Evolutionary conservation across 805 yeast genomes (phyloP).

Genomic region (Hanseniaspora meyeri): DNA sequence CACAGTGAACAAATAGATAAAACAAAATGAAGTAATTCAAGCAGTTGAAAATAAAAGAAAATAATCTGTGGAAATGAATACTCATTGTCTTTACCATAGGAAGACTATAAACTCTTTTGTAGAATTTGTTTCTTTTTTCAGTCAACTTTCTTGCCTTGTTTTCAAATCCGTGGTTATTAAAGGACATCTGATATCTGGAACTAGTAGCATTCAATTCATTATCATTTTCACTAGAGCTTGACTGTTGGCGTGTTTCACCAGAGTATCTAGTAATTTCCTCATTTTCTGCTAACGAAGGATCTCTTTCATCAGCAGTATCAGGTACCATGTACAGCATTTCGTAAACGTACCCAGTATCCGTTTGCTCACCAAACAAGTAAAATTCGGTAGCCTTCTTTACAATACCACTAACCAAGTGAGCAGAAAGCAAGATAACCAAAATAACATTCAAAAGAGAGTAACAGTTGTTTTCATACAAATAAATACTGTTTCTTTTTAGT

Average conservation of each 20-base stretch:
- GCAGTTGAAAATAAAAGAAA: conserved; percentile 33
- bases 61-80: conserved; percentile 20
- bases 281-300: neutral
- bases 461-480: conserved; percentile 62
- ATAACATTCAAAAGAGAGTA: conserved; percentile 56
- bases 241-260: conserved; percentile 20
- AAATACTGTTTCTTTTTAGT: conserved; percentile 34
- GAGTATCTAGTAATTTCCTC: conserved; percentile 4
- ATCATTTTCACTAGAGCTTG: conserved; percentile 22
- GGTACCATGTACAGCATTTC: conserved; percentile 9
- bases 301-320: neutral
- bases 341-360: neutral
- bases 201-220: conserved; percentile 11
- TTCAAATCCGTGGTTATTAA: neutral
- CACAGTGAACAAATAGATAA: conserved; percentile 44
- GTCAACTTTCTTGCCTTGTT: neutral
- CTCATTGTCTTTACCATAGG: conserved; percentile 20
- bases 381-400: conserved; percentile 34
- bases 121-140: conserved; percentile 26
- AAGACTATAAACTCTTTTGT: conserved; percentile 29
- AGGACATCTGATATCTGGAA: conserved; percentile 14
- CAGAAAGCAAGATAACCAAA: conserved; percentile 38
- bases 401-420: conserved; percentile 46
- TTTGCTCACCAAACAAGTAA: conserved; percentile 1
- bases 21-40: conserved; percentile 56